These are phyloP conservation scores for Stylonectria norvegica DNA, from an alignment of 2,329 filamentous ascomycete species.

Conservation along the genomic window DNA sequence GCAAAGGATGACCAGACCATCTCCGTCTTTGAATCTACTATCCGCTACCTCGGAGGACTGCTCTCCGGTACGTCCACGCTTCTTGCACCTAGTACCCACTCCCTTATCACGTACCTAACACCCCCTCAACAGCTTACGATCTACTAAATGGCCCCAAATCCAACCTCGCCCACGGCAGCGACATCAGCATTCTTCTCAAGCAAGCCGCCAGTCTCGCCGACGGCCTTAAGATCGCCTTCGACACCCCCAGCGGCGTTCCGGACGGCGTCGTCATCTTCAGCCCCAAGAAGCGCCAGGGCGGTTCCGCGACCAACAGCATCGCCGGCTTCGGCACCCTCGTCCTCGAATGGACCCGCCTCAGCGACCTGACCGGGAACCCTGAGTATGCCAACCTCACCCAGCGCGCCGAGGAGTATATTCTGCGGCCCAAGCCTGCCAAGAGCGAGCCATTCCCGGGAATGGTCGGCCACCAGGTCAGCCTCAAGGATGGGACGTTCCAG, in stretches of 20 bases:
- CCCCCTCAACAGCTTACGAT: conserved; percentile 59
- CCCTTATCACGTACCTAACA: too few relatives aligned
- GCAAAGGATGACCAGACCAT: conserved; percentile 45
- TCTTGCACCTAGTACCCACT: neutral
- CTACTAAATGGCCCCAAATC: conserved; percentile 66
- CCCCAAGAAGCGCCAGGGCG: conserved; percentile 46
- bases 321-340: conserved; percentile 76
- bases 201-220: conserved; percentile 70
- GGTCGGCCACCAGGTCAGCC: conserved; percentile 63
- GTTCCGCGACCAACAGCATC: conserved; percentile 61
- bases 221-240: conserved; percentile 71
- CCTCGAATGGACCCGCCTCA: conserved; percentile 79
- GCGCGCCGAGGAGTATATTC: conserved; percentile 65
- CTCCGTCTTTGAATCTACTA: conserved; percentile 86
- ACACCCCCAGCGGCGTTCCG: conserved; percentile 72
- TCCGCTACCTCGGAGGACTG: conserved; percentile 79
- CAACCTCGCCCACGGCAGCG: conserved; percentile 39
- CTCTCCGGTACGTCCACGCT: conserved; percentile 55
- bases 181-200: conserved; percentile 56
- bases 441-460: conserved; percentile 75
- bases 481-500: conserved; percentile 62
- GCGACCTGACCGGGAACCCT: conserved; percentile 66
- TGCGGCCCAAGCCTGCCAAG: conserved; percentile 52
- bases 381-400: conserved; percentile 66
- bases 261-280: conserved; percentile 64